phyloP scores from a whole-genome alignment of 2,329 filamentous ascomycete species.

The Celoporthe dispersa region DNA sequence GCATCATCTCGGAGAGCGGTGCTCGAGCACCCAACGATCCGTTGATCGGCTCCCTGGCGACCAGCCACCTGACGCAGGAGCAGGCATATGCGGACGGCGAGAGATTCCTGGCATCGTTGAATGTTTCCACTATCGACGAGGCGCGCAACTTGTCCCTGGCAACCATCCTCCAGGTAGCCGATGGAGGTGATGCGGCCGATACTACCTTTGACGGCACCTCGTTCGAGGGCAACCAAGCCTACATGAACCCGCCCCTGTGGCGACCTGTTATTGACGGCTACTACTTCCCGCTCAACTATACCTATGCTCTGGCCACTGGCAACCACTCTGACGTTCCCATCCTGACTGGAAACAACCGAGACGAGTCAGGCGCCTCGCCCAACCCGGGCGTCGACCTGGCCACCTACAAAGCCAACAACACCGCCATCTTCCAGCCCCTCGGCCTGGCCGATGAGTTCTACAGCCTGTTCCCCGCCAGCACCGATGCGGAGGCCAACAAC shows the following conservation, averaged over 20 bases:
- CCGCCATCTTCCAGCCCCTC: conserved; percentile 31
- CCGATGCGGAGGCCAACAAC: conserved; percentile 31
- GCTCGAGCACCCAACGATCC: conserved; percentile 38
- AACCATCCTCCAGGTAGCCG: background rate
- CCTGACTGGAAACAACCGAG: conserved; percentile 20
- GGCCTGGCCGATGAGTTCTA: conserved; percentile 32
- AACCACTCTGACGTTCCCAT: conserved; percentile 15
- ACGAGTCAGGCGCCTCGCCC: conserved; percentile 24
- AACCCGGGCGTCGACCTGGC: conserved; percentile 23
- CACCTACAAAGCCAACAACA: conserved; percentile 31
- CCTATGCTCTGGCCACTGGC: background rate
- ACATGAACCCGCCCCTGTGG: conserved; percentile 9
- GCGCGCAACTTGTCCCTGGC: conserved; percentile 29
- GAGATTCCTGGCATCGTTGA: conserved; percentile 29
- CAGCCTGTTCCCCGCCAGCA: conserved; percentile 35
- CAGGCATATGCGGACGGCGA: conserved; percentile 30
- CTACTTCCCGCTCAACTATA: conserved; percentile 2
- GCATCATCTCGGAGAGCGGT: conserved; percentile 40
- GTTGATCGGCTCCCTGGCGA: conserved; percentile 35
- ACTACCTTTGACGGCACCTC: conserved; percentile 9
- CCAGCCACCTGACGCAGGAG: conserved; percentile 33
- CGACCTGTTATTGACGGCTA: conserved; percentile 9
- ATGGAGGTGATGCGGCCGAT: background rate
- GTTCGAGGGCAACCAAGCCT: conserved; percentile 6
- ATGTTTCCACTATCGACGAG: conserved; percentile 33